Conservation (phyloP, 179 eudicot species). For the Camellia oleifera region DNA sequence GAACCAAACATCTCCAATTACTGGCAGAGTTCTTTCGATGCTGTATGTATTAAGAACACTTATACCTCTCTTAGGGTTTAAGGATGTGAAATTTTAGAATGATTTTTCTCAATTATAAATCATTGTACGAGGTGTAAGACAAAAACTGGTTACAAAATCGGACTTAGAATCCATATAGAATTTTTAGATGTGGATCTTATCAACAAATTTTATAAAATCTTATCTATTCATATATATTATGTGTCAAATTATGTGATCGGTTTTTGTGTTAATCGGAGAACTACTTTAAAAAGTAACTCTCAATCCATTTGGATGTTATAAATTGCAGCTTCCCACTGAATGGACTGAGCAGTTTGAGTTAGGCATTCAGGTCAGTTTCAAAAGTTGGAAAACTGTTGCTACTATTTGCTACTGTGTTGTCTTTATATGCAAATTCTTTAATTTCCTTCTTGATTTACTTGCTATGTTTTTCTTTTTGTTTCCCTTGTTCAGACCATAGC, state of each 20-base stretch:
- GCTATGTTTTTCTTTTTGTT: neutral
- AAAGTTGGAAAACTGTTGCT: neutral
- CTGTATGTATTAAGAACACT: constrained; percentile 54
- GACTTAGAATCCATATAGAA: no score
- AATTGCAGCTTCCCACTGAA: constrained; percentile 83
- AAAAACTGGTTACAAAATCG: no score
- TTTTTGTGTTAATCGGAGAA: neutral
- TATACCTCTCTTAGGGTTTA: neutral
- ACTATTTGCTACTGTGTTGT: neutral
- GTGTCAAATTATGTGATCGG: neutral
- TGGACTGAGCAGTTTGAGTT: constrained; percentile 98
- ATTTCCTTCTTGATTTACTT: constrained; percentile 4
- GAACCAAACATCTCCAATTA: constrained; percentile 90
- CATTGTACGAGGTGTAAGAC: no score
- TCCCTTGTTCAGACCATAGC: constrained; percentile 66
- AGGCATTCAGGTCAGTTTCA: constrained; percentile 79
- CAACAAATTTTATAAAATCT: neutral
- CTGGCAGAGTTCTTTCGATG: constrained; percentile 99
- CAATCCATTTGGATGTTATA: constrained; percentile 17
- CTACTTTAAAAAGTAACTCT: neutral
- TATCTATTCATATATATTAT: neutral
- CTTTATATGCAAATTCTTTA: neutral
- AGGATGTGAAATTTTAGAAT: neutral
- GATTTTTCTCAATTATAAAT: neutral
- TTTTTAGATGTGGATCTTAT: no score